Evolutionary conservation across 148 eudicot genomes (phyloP), one percentile per base, ranked within the genome.

Genomic region (Polygonum maritimum): DNA sequence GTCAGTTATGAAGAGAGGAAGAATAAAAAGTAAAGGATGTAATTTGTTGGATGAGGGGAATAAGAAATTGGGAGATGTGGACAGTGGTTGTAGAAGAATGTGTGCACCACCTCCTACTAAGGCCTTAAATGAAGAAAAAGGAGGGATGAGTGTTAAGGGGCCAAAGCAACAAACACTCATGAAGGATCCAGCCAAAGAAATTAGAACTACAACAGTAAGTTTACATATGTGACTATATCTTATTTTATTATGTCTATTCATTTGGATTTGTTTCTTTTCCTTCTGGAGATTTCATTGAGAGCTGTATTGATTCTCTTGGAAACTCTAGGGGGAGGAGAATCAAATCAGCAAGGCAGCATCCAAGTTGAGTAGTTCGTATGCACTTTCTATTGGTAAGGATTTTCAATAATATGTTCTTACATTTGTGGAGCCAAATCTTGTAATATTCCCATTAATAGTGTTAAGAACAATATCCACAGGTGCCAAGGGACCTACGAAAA

Each of bases 231-330:
- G 65, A 57, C 65, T 22, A 22, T 57, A 18, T 11, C 2, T 2
- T 21, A 57, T 57, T 57, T 55, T 19, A 57, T 14, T 12, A 57
- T 57, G 65, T 57, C 35, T 57, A 18, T 11, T 57, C 21, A 6
- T 21, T 57, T 57, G 65, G 22, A 22, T 57, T 57, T 21, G 65
- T 22, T 57, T 57, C 65, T 57, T 57, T 57, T 57, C 65, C 65
- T 57, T 57, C 65, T 57, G 65, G 65, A 57, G 65, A 57, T 57
- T 57, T 57, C 65, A 21, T 57, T n/a, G 21, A 57, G 65, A 57
- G 65, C 33, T 57, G 31, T 57, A 22, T 57, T 57, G 65, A 19
- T 57, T 22, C 65, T 57, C 65, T 22, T 57, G 65, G 31, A 12
- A 57, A 57, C 65, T 57, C 65, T 33, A 57, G 65, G 65, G 21